Percentiles rank a stretch among this genome's conserved stretches.
These are phyloP conservation scores for Fusarium devonianum DNA, from an alignment of 2,329 filamentous ascomycete species.

Conservation along the genomic window DNA sequence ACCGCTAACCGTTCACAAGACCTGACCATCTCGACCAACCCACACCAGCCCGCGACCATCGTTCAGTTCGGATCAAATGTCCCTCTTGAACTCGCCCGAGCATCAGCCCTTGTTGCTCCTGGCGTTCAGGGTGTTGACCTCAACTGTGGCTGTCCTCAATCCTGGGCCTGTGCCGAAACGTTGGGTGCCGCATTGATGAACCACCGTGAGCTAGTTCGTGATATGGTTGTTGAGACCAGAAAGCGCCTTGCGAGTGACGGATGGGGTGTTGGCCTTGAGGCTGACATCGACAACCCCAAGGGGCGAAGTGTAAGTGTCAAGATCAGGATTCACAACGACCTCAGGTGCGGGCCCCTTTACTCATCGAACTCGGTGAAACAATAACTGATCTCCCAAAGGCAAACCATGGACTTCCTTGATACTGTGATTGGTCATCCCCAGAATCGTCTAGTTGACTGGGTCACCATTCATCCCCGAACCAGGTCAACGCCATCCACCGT, in stretches of 20 bases:
- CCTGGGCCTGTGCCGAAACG: conserved; percentile 73
- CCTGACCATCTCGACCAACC: conserved; percentile 65
- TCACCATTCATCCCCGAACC: conserved; percentile 74
- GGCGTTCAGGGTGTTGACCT: conserved; percentile 71
- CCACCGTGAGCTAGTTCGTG: conserved; percentile 67
- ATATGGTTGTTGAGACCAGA: conserved; percentile 68
- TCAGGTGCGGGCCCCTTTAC: conserved; percentile 51
- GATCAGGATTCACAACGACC: conserved; percentile 71
- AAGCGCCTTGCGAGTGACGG: conserved; percentile 58
- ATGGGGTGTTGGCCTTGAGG: conserved; percentile 57
- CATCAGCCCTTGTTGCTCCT: conserved; percentile 67
- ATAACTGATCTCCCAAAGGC: conserved; percentile 42
- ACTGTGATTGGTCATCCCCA: conserved; percentile 64
- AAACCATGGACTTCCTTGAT: conserved; percentile 68
- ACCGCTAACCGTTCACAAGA: conserved; percentile 48
- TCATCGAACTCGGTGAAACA: neutral
- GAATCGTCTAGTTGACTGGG: conserved; percentile 66
- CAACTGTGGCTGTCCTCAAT: conserved; percentile 77
- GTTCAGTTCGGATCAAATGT: conserved; percentile 72
- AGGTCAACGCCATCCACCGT: conserved; percentile 65
- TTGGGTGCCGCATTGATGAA: conserved; percentile 76
- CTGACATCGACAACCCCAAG: conserved; percentile 51
- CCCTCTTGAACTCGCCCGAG: conserved; percentile 67
- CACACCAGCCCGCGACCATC: conserved; percentile 65
- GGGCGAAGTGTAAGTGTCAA: conserved; percentile 72